Percentiles rank a stretch among this genome's conserved stretches.
Evolutionary conservation across 1,139 yeast genomes (phyloP).

Genomic region (Suhomyces terraborum): DNA sequence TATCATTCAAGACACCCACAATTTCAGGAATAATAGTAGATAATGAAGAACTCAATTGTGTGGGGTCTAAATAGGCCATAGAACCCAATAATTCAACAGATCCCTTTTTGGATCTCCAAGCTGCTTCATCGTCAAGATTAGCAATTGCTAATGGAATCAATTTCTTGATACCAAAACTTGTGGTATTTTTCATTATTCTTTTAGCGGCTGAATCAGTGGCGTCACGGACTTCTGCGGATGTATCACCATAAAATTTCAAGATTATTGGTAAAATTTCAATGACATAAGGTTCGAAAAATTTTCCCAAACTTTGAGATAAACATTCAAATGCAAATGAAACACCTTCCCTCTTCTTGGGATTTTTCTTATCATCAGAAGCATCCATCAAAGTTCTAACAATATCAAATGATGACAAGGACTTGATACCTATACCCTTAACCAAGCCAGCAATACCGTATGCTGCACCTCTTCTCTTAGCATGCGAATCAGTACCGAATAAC

Average conservation of each 20-base stretch:
- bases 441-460: slow-evolving; percentile 96
- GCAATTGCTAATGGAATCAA: slow-evolving; percentile 88
- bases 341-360: slow-evolving; percentile 76
- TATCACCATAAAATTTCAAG: slow-evolving; percentile 81
- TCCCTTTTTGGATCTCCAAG: slow-evolving; percentile 97
- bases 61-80: slow-evolving; percentile 96
- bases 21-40: slow-evolving; percentile 93
- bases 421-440: slow-evolving; percentile 86
- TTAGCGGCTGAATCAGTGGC: slow-evolving; percentile 89
- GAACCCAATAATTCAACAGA: slow-evolving; percentile 95
- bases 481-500: slow-evolving; percentile 54
- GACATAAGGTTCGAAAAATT: slow-evolving; percentile 89
- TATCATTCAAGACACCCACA: slow-evolving; percentile 90
- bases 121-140: slow-evolving; percentile 83
- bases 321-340: slow-evolving; percentile 88
- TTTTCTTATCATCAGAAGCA: slow-evolving; percentile 86
- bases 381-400: slow-evolving; percentile 75
- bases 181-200: slow-evolving; percentile 85
- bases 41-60: slow-evolving; percentile 86
- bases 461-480: slow-evolving; percentile 80
- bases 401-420: slow-evolving; percentile 72
- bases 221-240: slow-evolving; percentile 78
- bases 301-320: slow-evolving; percentile 72
- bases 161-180: slow-evolving; percentile 88
- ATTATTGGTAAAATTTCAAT: slow-evolving; percentile 83